Evolutionary conservation across 306 rosid species (phyloP).

Genomic region (Vicia villosa): DNA sequence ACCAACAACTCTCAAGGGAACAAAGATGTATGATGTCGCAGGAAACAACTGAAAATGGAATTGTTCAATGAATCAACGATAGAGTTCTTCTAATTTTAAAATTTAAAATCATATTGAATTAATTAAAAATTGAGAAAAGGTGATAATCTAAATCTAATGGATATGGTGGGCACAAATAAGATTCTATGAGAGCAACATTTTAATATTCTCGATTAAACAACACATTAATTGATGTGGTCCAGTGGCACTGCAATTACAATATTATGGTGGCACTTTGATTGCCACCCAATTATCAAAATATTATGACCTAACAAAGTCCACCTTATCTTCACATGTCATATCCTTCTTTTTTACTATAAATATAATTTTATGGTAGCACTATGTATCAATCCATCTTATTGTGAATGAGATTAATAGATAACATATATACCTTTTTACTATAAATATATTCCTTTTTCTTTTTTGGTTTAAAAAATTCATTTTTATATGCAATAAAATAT

Average conservation of each 20-base stretch:
- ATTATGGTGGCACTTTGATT: constrained; percentile 32
- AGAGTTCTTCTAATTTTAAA: not conserved
- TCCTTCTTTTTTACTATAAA: too few species aligned
- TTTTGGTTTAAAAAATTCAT: too few species aligned
- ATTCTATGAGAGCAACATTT: not conserved
- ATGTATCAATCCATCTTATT: constrained; percentile 27
- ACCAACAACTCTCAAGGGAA: not conserved
- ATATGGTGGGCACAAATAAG: constrained; percentile 37
- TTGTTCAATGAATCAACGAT: constrained; percentile 5
- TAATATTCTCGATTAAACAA: not conserved
- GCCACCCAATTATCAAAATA: constrained; percentile 16
- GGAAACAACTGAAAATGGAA: constrained; percentile 18
- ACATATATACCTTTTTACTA: too few species aligned
- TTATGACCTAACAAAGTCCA: constrained; percentile 37
- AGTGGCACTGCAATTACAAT: constrained; percentile 11
- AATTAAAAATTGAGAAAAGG: not conserved
- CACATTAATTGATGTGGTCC: constrained; percentile 8
- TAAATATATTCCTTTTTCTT: too few species aligned
- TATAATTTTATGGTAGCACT: too few species aligned
- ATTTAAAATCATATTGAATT: not conserved
- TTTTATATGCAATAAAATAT: too few species aligned
- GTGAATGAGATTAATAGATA: not conserved
- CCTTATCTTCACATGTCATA: constrained; percentile 44
- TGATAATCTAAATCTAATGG: constrained; percentile 25
- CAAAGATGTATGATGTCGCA: constrained; percentile 6